These are phyloP conservation scores for Salix koriyanagi DNA, from an alignment of 345 rosid genomes.

Conservation along the genomic window DNA sequence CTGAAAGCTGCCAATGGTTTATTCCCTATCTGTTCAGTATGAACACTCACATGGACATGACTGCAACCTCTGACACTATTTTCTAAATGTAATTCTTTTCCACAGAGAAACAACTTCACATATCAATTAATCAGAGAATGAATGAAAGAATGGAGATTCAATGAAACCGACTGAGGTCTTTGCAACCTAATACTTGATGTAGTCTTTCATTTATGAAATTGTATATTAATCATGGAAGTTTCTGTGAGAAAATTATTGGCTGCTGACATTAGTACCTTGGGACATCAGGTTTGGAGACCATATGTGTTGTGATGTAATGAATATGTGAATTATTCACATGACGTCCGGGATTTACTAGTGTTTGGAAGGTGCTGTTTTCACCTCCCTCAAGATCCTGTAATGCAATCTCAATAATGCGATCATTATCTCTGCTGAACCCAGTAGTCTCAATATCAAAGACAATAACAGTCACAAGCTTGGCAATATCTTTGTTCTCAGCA, in stretches of 20 bases:
- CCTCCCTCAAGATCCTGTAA: slow-evolving; percentile 82
- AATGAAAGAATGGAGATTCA: not conserved
- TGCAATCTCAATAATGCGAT: slow-evolving; percentile 72
- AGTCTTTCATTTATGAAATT: not conserved
- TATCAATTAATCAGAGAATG: no score
- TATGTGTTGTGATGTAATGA: slow-evolving; percentile 63
- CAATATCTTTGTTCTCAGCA: slow-evolving; percentile 47
- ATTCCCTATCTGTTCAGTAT: no score
- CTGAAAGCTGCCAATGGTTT: no score
- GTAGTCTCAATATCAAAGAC: slow-evolving; percentile 77
- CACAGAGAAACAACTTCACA: no score
- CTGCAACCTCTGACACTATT: no score
- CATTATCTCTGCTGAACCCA: slow-evolving; percentile 50
- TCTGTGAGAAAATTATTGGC: not conserved
- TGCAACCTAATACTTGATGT: not conserved
- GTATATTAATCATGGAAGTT: not conserved
- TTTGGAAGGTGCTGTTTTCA: slow-evolving; percentile 75
- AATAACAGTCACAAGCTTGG: slow-evolving; percentile 51
- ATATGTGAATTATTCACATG: slow-evolving; percentile 40
- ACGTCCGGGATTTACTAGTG: slow-evolving; percentile 70
- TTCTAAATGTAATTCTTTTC: no score
- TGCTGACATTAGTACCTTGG: slow-evolving; percentile 56
- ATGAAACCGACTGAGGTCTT: not conserved
- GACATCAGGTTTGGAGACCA: slow-evolving; percentile 74
- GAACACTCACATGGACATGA: no score